These are phyloP conservation scores for Coniophora puteana DNA, from an alignment of 1,284 basidiomycete species.

Conservation along the genomic window DNA sequence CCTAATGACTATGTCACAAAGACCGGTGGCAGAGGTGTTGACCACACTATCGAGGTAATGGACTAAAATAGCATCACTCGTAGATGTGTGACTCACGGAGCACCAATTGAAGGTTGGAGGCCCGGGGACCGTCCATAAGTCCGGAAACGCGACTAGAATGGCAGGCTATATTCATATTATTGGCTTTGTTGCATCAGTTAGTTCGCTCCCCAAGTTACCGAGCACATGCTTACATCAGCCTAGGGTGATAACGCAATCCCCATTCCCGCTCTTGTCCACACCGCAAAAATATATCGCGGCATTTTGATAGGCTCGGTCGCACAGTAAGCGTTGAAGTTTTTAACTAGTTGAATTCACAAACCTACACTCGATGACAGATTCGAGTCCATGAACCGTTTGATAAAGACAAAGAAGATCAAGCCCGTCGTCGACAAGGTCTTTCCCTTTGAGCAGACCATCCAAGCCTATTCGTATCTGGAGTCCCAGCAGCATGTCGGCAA, in stretches of 20 bases:
- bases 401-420: conserved; percentile 33
- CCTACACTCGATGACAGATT: conserved; percentile 25
- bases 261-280: background rate
- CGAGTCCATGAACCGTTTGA: conserved; percentile 37
- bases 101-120: conserved; percentile 46
- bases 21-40: conserved; percentile 51
- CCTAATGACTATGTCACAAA: conserved; percentile 1
- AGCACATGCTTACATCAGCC: conserved; percentile 2
- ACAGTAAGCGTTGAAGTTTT: conserved; percentile 13
- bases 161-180: conserved; percentile 49
- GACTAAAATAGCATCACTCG: background rate
- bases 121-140: conserved; percentile 43
- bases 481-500: conserved; percentile 41
- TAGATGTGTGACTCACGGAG: background rate
- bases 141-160: conserved; percentile 35
- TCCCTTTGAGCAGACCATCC: conserved; percentile 36
- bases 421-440: conserved; percentile 48
- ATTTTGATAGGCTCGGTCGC: conserved; percentile 31
- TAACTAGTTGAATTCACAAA: background rate
- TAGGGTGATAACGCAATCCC: conserved; percentile 26
- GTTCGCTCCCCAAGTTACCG: too few species aligned
- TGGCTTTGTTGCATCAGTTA: conserved; percentile 40
- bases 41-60: conserved; percentile 53
- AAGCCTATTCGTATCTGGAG: conserved; percentile 40
- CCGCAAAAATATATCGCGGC: conserved; percentile 27